These are phyloP conservation scores for Fusarium concolor DNA, from an alignment of 2,329 filamentous ascomycete species.

Conservation along the genomic window DNA sequence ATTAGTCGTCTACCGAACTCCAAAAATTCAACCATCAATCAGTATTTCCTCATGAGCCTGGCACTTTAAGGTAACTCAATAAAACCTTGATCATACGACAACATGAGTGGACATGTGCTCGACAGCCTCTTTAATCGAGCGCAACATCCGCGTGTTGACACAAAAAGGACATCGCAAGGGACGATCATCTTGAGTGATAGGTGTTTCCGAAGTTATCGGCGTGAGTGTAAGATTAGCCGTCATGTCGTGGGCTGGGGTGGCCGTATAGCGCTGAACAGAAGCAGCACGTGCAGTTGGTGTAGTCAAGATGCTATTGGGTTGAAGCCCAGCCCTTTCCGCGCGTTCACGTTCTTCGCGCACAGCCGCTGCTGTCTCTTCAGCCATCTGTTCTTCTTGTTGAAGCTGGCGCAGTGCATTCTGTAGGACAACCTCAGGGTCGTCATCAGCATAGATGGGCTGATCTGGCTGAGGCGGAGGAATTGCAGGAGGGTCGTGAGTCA, in stretches of 20 bases:
- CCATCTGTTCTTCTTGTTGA: conserved; percentile 69
- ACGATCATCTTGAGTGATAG: conserved; percentile 59
- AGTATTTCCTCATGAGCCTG: neutral
- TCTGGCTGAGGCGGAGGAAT: conserved; percentile 49
- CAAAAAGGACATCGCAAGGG: conserved; percentile 70
- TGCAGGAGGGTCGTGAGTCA: conserved; percentile 42
- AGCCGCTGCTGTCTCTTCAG: conserved; percentile 67
- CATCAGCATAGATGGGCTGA: conserved; percentile 59
- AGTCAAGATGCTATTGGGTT: conserved; percentile 49
- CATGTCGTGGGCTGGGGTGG: conserved; percentile 52
- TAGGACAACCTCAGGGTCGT: conserved; percentile 68
- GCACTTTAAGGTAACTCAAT: neutral
- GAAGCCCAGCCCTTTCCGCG: conserved; percentile 55
- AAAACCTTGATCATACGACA: conserved; percentile 55
- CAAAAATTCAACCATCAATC: conserved; percentile 4
- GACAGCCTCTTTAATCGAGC: conserved; percentile 70
- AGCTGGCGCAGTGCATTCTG: conserved; percentile 69
- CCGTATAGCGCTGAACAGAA: conserved; percentile 50
- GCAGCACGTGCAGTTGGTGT: conserved; percentile 47
- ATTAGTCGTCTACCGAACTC: conserved; percentile 25
- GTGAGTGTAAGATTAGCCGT: conserved; percentile 62
- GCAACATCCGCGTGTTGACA: conserved; percentile 70
- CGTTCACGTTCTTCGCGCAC: conserved; percentile 65
- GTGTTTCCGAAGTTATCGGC: conserved; percentile 64
- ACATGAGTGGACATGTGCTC: conserved; percentile 73